phyloP scores from a whole-genome alignment of 805 yeast genomes.

The Lipomyces yamadae region DNA sequence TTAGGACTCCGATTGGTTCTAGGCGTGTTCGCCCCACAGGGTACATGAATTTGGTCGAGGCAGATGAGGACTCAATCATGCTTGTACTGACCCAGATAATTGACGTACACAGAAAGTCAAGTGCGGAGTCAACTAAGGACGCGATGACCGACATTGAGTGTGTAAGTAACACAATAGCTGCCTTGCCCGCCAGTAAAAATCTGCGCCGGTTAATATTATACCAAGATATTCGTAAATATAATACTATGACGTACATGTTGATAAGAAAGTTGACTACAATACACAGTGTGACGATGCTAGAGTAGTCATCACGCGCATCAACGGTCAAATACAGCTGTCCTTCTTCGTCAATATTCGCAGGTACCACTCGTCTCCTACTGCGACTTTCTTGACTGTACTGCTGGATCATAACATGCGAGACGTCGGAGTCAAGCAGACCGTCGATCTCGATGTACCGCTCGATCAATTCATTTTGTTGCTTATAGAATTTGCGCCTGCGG shows the following conservation, averaged over 20 bases:
- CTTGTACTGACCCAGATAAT: conserved; percentile 65
- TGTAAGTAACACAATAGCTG: conserved; percentile 64
- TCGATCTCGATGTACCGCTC: conserved; percentile 65
- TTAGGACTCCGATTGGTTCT: conserved; percentile 80
- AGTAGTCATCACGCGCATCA: conserved; percentile 54
- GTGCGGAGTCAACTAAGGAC: conserved; percentile 73
- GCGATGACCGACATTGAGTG: conserved; percentile 77
- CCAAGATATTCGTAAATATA: not conserved
- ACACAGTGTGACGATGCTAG: conserved; percentile 58
- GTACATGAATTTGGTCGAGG: conserved; percentile 21
- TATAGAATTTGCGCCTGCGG: conserved; percentile 54
- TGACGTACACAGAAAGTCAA: conserved; percentile 74
- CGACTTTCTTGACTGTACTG: conserved; percentile 49
- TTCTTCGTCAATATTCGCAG: conserved; percentile 65
- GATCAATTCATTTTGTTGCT: conserved; percentile 63
- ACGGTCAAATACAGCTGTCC: conserved; percentile 56
- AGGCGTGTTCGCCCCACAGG: conserved; percentile 76
- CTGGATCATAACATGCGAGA: conserved; percentile 66
- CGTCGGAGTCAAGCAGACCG: conserved; percentile 68
- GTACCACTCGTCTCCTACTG: conserved; percentile 50
- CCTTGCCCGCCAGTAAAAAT: conserved; percentile 53
- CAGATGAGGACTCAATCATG: conserved; percentile 23
- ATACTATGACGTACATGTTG: conserved; percentile 50
- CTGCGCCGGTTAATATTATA: conserved; percentile 4
- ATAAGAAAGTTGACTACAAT: conserved; percentile 66